A percentile compares a stretch with the other conserved stretches of the same genome.
These are phyloP conservation scores for Salix koriyanagi DNA, from an alignment of 345 rosid genomes.

Conservation along the genomic window DNA sequence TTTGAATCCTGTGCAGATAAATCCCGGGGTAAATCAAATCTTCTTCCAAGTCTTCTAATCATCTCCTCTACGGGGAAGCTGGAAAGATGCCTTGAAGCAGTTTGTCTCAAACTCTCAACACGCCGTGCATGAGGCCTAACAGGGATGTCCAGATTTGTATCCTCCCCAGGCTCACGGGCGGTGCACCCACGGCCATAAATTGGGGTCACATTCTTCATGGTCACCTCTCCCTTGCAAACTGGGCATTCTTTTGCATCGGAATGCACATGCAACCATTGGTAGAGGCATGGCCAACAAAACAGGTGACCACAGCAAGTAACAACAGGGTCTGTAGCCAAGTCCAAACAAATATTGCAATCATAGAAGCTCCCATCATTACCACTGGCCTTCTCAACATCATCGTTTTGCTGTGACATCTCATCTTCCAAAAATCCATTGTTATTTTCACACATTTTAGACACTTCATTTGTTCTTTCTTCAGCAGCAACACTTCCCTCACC, in stretches of 20 bases:
- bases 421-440: slow-evolving; percentile 55
- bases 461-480: slow-evolving; percentile 60
- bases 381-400: slow-evolving; percentile 49
- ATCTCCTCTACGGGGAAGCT: slow-evolving; percentile 74
- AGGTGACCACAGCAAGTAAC: slow-evolving; percentile 33
- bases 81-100: slow-evolving; percentile 55
- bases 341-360: slow-evolving; percentile 32
- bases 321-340: slow-evolving; percentile 27
- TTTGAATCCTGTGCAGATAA: slow-evolving; percentile 27
- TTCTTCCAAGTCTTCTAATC: slow-evolving; percentile 71
- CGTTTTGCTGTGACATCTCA: slow-evolving; percentile 45
- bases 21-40: slow-evolving; percentile 57
- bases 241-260: slow-evolving; percentile 93
- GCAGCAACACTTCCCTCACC: slow-evolving; percentile 85
- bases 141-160: slow-evolving; percentile 62
- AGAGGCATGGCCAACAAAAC: slow-evolving; percentile 31
- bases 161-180: slow-evolving; percentile 52
- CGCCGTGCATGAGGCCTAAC: slow-evolving; percentile 69
- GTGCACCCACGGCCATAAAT: slow-evolving; percentile 77
- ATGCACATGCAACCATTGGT: slow-evolving; percentile 31
- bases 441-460: slow-evolving; percentile 64
- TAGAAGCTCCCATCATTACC: slow-evolving; percentile 60
- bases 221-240: slow-evolving; percentile 93
- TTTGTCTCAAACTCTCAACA: slow-evolving; percentile 86
- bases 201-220: slow-evolving; percentile 67